Conservation (phyloP, 2,329 filamentous ascomycete species). For the Coniochaeta sp. region DNA sequence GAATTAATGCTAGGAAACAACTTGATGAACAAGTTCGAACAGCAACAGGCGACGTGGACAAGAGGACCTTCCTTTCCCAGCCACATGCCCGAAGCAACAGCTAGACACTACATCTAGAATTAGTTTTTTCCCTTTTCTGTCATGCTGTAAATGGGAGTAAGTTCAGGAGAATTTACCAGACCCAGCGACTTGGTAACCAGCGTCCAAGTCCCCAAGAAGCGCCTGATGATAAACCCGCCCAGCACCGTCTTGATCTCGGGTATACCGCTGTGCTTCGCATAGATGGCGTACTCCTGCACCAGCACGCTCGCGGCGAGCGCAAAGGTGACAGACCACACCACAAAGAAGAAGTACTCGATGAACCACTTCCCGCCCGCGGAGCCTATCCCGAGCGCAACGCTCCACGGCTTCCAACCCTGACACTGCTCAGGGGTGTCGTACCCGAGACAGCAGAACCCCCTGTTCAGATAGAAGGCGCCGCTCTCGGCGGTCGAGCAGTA, state of each 20-base stretch:
- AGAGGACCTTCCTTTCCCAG: conserved; percentile 91
- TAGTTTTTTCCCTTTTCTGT: too few relatives aligned
- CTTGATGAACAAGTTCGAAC: conserved; percentile 90
- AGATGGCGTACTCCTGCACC: conserved; percentile 75
- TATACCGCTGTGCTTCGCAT: conserved; percentile 92
- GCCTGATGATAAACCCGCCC: conserved; percentile 84
- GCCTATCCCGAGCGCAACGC: conserved; percentile 59
- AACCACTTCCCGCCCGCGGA: conserved; percentile 67
- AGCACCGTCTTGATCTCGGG: conserved; percentile 96
- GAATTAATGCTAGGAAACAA: conserved; percentile 70
- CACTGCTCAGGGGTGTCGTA: conserved; percentile 80
- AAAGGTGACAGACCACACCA: conserved; percentile 75
- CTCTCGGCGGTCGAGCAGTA: conserved; percentile 76
- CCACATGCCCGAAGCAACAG: conserved; percentile 93
- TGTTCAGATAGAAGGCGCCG: conserved; percentile 85
- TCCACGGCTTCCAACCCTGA: conserved; percentile 82
- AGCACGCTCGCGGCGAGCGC: conserved; percentile 70
- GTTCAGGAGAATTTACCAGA: conserved; percentile 42
- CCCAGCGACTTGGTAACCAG: conserved; percentile 84
- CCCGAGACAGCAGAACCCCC: conserved; percentile 86
- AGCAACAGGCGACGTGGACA: conserved; percentile 95
- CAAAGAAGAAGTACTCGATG: conserved; percentile 80
- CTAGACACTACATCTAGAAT: conserved; percentile 58
- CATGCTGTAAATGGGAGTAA: not conserved
- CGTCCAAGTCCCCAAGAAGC: conserved; percentile 84